A percentile compares a stretch with the other conserved stretches of the same genome.
Evolutionary conservation across 306 rosid species (phyloP).

Genomic region (Pueraria montana): DNA sequence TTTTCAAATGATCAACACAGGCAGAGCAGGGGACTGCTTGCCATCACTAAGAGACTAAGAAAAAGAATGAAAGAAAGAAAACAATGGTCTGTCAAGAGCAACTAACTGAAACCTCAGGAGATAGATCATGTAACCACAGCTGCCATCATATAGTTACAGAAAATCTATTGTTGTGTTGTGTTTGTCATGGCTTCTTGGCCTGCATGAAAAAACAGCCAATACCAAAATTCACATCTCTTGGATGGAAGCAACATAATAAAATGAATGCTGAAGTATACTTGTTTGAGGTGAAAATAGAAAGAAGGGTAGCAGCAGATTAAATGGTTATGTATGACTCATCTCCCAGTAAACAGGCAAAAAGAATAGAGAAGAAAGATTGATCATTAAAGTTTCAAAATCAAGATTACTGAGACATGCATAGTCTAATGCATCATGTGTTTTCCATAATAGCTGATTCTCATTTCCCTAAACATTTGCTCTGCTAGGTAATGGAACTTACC

Average conservation of each 20-base stretch:
- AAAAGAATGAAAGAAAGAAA: neutral
- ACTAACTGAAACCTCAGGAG: conserved; percentile 49
- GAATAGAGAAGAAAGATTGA: neutral
- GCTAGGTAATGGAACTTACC: conserved; percentile 56
- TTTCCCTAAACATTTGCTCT: too few relatives aligned
- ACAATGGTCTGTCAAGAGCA: conserved; percentile 17
- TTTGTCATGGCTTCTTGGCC: conserved; percentile 59
- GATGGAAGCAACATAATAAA: conserved; percentile 1
- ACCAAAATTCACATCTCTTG: conserved; percentile 5
- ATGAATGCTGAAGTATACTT: neutral
- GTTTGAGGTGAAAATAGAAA: too few relatives aligned
- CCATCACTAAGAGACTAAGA: neutral
- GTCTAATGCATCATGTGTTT: conserved; percentile 7
- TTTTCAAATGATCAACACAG: conserved; percentile 10
- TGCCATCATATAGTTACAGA: conserved; percentile 44
- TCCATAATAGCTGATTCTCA: neutral
- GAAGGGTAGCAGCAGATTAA: too few relatives aligned
- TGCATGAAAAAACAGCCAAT: conserved; percentile 53
- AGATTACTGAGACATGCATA: neutral
- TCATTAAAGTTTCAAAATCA: conserved; percentile 12
- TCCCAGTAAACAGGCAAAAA: neutral
- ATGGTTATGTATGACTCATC: neutral
- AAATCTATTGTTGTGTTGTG: conserved; percentile 32
- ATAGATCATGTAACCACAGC: conserved; percentile 44
- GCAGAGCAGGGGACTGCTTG: conserved; percentile 1